Evolutionary conservation across 345 rosid genomes (phyloP).

Genomic region (Citrus australasica): DNA sequence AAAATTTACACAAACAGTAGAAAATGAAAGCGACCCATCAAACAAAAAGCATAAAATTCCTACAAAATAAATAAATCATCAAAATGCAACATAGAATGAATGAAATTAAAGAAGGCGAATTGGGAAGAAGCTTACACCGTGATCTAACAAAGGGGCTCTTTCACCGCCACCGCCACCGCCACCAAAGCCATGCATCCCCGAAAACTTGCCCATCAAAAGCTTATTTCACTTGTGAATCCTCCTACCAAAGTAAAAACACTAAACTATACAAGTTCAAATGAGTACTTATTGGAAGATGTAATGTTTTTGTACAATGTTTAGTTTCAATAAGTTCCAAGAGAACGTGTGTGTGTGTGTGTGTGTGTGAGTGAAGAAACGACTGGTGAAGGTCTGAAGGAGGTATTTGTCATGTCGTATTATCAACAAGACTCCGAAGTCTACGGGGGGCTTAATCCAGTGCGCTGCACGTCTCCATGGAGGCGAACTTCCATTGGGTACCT

Average conservation of each 20-base stretch:
- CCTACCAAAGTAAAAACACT: not conserved
- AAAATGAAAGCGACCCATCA: not conserved
- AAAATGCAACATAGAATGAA: not conserved
- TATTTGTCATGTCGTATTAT: too few relatives aligned
- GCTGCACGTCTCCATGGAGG: too few relatives aligned
- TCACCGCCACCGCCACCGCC: constrained; percentile 4
- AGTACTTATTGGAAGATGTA: not conserved
- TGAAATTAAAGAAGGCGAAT: not conserved
- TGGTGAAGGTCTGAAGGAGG: too few relatives aligned
- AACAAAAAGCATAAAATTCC: not conserved
- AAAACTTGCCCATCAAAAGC: constrained; percentile 2
- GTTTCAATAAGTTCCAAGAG: not conserved
- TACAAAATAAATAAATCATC: not conserved
- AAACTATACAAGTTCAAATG: not conserved
- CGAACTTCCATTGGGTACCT: too few relatives aligned
- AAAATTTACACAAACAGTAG: not conserved
- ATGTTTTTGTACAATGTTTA: too few relatives aligned
- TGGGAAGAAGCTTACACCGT: constrained; percentile 21
- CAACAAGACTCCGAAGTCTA: too few relatives aligned
- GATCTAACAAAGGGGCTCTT: constrained; percentile 33
- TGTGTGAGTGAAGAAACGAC: too few relatives aligned
- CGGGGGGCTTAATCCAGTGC: too few relatives aligned
- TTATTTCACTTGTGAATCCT: not conserved
- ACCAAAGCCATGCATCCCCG: constrained; percentile 14
- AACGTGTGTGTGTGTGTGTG: not conserved